Evolutionary conservation across 768 basidiomycete species (phyloP).

Genomic region (Boletellus ananiceps): DNA sequence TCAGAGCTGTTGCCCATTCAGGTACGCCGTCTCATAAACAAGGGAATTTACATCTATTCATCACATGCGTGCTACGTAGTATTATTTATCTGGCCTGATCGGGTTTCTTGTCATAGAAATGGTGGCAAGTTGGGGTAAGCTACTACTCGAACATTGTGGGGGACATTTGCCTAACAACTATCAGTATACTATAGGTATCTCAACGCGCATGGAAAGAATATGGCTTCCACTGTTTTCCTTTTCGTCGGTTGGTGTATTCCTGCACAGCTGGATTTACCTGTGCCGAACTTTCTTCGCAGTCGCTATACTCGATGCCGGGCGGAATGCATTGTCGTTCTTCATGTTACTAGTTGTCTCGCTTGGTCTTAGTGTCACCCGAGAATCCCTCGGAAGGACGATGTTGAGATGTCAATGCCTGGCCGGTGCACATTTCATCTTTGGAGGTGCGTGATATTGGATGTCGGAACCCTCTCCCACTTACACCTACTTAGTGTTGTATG

Average conservation of each 20-base stretch:
- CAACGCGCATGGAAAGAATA: constrained; percentile 75
- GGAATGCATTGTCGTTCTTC: constrained; percentile 94
- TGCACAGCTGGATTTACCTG: background rate
- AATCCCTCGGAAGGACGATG: constrained; percentile 84
- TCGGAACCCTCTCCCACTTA: constrained; percentile 5
- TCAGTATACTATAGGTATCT: constrained; percentile 91
- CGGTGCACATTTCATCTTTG: constrained; percentile 86
- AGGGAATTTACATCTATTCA: background rate
- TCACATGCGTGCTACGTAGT: constrained; percentile 38
- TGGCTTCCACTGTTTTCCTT: constrained; percentile 82
- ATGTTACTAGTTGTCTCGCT: constrained; percentile 89
- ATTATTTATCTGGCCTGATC: constrained; percentile 88
- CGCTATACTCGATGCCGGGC: constrained; percentile 90
- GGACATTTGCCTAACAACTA: constrained; percentile 4
- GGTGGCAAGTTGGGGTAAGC: constrained; percentile 82
- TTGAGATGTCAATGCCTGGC: constrained; percentile 76
- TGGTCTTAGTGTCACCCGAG: constrained; percentile 88
- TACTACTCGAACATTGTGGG: background rate
- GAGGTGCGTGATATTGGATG: constrained; percentile 53
- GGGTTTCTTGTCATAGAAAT: constrained; percentile 89
- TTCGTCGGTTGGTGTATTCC: constrained; percentile 67
- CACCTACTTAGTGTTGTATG: constrained; percentile 70
- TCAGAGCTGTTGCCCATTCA: constrained; percentile 87
- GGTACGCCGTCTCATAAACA: constrained; percentile 37
- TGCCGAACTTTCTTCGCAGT: constrained; percentile 42